These are phyloP conservation scores for Fomitopsis serialis DNA, from an alignment of 768 basidiomycete species.

Conservation along the genomic window DNA sequence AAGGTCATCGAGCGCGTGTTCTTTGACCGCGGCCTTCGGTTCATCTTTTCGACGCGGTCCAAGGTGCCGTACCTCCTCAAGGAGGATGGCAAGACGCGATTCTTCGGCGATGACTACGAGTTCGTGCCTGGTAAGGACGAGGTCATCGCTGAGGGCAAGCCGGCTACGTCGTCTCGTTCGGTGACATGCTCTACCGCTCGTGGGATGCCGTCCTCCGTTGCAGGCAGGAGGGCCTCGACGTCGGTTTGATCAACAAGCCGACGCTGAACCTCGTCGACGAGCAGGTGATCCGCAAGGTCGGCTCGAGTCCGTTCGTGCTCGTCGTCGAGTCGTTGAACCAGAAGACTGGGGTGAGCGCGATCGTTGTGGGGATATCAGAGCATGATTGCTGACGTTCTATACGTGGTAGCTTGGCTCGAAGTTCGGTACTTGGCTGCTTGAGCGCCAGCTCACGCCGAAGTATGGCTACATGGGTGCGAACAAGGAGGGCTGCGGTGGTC, in stretches of 20 bases:
- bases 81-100: slow-evolving; percentile 60
- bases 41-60: slow-evolving; percentile 85
- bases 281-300: slow-evolving; percentile 69
- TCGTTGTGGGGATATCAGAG: no score
- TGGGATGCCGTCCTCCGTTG: slow-evolving; percentile 78
- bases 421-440: slow-evolving; percentile 82
- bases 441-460: slow-evolving; percentile 73
- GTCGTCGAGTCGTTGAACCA: slow-evolving; percentile 84
- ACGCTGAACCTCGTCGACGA: slow-evolving; percentile 83
- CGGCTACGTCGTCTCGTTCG: slow-evolving; percentile 82
- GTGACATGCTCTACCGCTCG: slow-evolving; percentile 82
- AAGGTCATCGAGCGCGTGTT: slow-evolving; percentile 74
- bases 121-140: slow-evolving; percentile 87
- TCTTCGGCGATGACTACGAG: slow-evolving; percentile 66
- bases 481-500: slow-evolving; percentile 73
- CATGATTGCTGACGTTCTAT: neutral
- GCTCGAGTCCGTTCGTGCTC: slow-evolving; percentile 70
- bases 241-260: slow-evolving; percentile 84
- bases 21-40: slow-evolving; percentile 78
- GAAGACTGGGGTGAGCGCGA: slow-evolving; percentile 66
- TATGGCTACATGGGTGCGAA: slow-evolving; percentile 78
- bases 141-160: slow-evolving; percentile 66
- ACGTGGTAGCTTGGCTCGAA: slow-evolving; percentile 73
- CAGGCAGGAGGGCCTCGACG: slow-evolving; percentile 67
- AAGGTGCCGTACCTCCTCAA: slow-evolving; percentile 86